Base-by-base conservation (phyloP, 2,329 filamentous ascomycete species). In the Erysiphe pulchra region DNA sequence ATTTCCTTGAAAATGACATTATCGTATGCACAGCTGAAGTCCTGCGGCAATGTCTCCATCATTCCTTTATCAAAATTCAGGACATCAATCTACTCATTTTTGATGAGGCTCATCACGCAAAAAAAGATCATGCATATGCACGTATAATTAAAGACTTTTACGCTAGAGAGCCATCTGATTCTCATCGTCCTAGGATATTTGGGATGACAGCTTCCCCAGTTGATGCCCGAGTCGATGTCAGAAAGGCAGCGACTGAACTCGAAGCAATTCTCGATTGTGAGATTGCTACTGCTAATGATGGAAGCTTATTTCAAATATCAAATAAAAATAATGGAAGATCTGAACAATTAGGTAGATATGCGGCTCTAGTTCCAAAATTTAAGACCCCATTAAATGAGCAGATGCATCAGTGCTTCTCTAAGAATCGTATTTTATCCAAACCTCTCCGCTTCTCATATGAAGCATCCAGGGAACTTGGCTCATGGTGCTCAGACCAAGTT, bases 161-260 rank as follows among this genome's bases (percentile, higher is more conserved):
- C 55, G 54, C 67, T 2, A 43, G 28, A 40, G 40, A 44, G 8
- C 63, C 67, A 30, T 52, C 58, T 1, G 61, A 58, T 0, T 53
- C 56, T 0, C 63, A 62, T 42, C 68, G 75, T 4, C 90, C 90
- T 4, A 78, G 77, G 34, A 76, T 98, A 17, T 80, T 98, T 52
- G 87, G 87, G 24, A 94, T 95, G 87, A 98, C 90, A 1, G 90
- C 90, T 8, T 95, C 90, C 0, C 90, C 90, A 0, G 78, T 94
- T 2, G 86, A 95, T 61, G 75, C 82, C 0, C 80, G 82, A 55
- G 70, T 71, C 0, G 76, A 93, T 51, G 69, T 92, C 28, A 65
- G 67, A 14, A 65, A 73, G 48, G 82, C 81, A 34, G 80, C 82
- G 0, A 63, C 64, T 48, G 74, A 81, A 45, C 69, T 98, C 0